Evolutionary conservation across 805 yeast genomes (phyloP).

Genomic region (Maudiozyma saulgeensis): DNA sequence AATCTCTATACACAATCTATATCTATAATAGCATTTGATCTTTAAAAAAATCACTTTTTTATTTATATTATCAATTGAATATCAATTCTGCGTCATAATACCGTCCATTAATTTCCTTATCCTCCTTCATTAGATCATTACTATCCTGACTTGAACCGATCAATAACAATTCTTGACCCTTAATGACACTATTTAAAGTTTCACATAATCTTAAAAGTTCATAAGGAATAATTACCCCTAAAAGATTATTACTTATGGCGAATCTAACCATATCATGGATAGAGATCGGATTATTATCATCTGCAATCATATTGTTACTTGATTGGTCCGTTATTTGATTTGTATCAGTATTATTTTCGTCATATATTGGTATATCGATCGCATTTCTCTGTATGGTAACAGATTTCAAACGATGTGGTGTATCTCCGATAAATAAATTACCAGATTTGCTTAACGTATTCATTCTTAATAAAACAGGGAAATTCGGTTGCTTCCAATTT

Average conservation of each 20-base stretch:
- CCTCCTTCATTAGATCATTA: slow-evolving; percentile 8
- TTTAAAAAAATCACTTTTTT: background rate
- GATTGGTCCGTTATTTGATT: background rate
- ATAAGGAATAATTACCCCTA: slow-evolving; percentile 74
- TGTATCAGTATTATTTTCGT: background rate
- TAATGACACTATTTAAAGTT: slow-evolving; percentile 59
- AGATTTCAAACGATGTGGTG: slow-evolving; percentile 23
- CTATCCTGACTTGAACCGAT: slow-evolving; percentile 48
- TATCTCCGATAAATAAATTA: slow-evolving; percentile 17
- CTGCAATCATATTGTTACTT: background rate
- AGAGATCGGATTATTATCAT: slow-evolving; percentile 4
- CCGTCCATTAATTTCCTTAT: slow-evolving; percentile 20
- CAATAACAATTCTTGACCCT: slow-evolving; percentile 72
- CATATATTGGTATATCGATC: background rate
- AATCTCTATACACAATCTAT: background rate
- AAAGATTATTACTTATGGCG: slow-evolving; percentile 70
- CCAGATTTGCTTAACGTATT: slow-evolving; percentile 41
- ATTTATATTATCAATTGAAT: slow-evolving; percentile 8
- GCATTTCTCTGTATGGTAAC: slow-evolving; percentile 15
- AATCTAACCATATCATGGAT: slow-evolving; percentile 75
- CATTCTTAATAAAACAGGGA: slow-evolving; percentile 83
- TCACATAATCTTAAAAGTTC: slow-evolving; percentile 67
- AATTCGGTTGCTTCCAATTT: slow-evolving; percentile 98
- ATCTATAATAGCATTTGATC: slow-evolving; percentile 2
- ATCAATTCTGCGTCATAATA: slow-evolving; percentile 14